Conservation (phyloP, 257 asterid species). For the Nicotiana tabacum region DNA sequence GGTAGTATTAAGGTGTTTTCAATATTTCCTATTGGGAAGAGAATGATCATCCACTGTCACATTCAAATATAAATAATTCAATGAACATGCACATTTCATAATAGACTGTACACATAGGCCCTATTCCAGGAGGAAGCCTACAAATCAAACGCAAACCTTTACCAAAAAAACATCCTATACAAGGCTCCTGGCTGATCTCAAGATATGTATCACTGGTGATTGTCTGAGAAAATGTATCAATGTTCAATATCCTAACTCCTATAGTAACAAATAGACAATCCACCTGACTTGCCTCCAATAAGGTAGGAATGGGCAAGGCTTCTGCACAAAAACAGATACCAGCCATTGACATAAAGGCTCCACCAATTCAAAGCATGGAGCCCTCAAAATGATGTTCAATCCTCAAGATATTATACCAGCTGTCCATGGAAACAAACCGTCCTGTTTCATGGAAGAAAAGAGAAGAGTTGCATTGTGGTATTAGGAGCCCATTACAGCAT, state of each 20-base stretch:
- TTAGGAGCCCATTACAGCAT: not conserved
- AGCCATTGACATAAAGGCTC: constrained; percentile 20
- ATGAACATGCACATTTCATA: not conserved
- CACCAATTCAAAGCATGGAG: not conserved
- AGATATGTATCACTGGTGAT: not conserved
- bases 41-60: too few relatives aligned
- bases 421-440: not conserved
- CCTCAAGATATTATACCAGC: not conserved
- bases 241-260: constrained; percentile 4
- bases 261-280: constrained; percentile 19
- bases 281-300: constrained; percentile 39
- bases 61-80: too few relatives aligned
- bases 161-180: not conserved
- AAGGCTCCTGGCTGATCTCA: not conserved
- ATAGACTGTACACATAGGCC: not conserved
- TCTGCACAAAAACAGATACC: not conserved
- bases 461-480: not conserved
- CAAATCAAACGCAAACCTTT: not conserved
- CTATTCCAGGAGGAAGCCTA: not conserved
- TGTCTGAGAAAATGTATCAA: not conserved
- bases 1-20: too few relatives aligned
- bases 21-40: too few relatives aligned
- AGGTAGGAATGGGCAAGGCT: constrained; percentile 15
- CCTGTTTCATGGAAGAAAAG: not conserved
- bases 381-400: not conserved